A percentile compares a stretch with the other conserved stretches of the same genome.
Conservation (phyloP, 345 rosid genomes). For the Litchi chinensis region DNA sequence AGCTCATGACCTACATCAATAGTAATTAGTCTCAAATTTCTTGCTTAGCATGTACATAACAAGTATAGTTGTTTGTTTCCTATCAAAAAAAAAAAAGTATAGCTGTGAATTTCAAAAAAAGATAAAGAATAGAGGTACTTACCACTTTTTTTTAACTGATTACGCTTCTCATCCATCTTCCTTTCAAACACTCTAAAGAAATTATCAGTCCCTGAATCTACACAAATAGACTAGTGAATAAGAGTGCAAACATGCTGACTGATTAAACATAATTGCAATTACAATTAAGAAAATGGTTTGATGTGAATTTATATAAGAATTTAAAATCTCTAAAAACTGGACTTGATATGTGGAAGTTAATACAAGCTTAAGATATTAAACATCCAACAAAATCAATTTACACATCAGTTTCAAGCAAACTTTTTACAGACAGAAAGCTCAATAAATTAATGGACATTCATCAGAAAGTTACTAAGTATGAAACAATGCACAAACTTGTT, state of each 20-base stretch:
- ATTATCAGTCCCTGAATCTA: conserved; percentile 66
- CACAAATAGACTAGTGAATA: conserved; percentile 20
- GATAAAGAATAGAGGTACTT: conserved; percentile 14
- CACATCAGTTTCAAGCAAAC: background rate
- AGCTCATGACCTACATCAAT: conserved; percentile 71
- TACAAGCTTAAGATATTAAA: conserved; percentile 8
- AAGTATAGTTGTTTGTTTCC: background rate
- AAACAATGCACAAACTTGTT: background rate
- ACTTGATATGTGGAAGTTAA: background rate
- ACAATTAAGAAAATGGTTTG: conserved; percentile 2
- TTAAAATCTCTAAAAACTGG: background rate
- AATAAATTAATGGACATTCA: background rate
- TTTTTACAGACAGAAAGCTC: background rate
- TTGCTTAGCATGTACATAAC: conserved; percentile 4
- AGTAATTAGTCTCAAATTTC: conserved; percentile 19
- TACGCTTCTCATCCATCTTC: conserved; percentile 79
- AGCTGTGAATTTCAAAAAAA: background rate
- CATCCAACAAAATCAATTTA: background rate
- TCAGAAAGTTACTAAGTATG: background rate
- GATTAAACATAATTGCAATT: background rate
- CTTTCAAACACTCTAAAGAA: conserved; percentile 79
- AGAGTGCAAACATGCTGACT: background rate
- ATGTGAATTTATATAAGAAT: background rate
- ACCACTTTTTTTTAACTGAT: conserved; percentile 85
- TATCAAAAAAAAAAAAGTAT: background rate